Conservation (phyloP, 208 protist genomes). For the Leishmania tropica region DNA sequence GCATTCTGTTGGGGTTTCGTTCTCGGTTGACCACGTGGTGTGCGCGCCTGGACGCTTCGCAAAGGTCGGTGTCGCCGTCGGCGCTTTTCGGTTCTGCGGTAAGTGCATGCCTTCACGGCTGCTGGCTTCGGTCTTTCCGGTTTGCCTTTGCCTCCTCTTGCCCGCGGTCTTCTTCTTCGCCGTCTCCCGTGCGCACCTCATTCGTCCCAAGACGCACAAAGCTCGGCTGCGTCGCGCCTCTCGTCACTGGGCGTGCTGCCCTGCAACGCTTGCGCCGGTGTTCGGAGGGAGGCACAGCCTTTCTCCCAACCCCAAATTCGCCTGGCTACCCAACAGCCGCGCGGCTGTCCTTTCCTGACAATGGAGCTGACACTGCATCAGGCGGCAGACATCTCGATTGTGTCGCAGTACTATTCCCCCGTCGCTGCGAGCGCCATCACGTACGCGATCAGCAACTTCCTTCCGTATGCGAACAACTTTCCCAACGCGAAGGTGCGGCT, state of each 20-base stretch:
- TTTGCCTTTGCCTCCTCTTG: neutral
- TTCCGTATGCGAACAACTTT: conserved; percentile 59
- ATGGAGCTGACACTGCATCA: conserved; percentile 36
- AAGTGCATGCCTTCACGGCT: no score
- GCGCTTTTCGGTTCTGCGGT: neutral
- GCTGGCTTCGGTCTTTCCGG: neutral
- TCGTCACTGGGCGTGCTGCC: neutral
- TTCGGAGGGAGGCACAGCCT: neutral
- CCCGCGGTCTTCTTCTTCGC: neutral
- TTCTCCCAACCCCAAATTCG: neutral
- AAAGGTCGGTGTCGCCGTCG: neutral
- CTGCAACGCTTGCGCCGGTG: neutral
- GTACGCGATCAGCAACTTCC: conserved; percentile 46
- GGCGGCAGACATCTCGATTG: conserved; percentile 28
- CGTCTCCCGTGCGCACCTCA: neutral
- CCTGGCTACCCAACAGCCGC: neutral
- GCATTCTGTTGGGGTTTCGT: neutral
- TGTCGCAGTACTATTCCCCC: conserved; percentile 32
- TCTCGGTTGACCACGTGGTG: neutral
- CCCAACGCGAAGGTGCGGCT: conserved; percentile 36
- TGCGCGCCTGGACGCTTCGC: neutral
- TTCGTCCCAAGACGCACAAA: neutral
- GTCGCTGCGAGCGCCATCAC: conserved; percentile 40
- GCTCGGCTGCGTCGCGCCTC: neutral
- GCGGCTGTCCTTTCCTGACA: neutral